Evolutionary conservation across 805 yeast species (phyloP).

Genomic region (Spathaspora gorwiae): DNA sequence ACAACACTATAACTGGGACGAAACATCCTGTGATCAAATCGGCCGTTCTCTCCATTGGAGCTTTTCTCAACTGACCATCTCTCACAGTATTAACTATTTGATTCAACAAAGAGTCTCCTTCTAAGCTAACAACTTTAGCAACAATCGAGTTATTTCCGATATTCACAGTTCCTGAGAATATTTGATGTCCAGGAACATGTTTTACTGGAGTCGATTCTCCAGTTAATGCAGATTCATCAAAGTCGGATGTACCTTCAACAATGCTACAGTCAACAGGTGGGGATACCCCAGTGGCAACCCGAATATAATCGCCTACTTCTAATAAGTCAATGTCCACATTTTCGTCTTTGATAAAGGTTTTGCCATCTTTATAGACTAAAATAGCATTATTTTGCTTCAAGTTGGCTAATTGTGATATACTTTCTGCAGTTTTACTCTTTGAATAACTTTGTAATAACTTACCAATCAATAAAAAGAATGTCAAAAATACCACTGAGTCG

Average conservation of each 20-base stretch:
- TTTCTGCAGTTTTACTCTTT: slow-evolving; percentile 62
- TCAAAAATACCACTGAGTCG: slow-evolving; percentile 73
- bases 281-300: slow-evolving; percentile 51
- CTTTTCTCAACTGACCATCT: slow-evolving; percentile 67
- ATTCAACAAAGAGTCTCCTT: slow-evolving; percentile 63
- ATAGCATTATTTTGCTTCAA: slow-evolving; percentile 50
- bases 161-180: slow-evolving; percentile 71
- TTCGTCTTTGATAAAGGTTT: slow-evolving; percentile 19
- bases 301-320: slow-evolving; percentile 49
- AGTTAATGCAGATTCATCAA: slow-evolving; percentile 60
- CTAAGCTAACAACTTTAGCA: slow-evolving; percentile 53
- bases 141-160: slow-evolving; percentile 50
- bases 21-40: slow-evolving; percentile 65
- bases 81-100: slow-evolving; percentile 67
- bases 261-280: slow-evolving; percentile 58
- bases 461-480: slow-evolving; percentile 69
- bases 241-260: slow-evolving; percentile 42
- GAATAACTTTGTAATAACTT: slow-evolving; percentile 63
- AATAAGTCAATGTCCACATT: slow-evolving; percentile 39
- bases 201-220: slow-evolving; percentile 60
- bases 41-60: slow-evolving; percentile 70
- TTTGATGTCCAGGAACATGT: slow-evolving; percentile 57
- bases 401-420: slow-evolving; percentile 49
- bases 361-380: slow-evolving; percentile 26
- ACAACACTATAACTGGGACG: slow-evolving; percentile 61